Base-by-base conservation (phyloP, 495 filamentous ascomycete genomes). In the Aspergillus asperescens region DNA sequence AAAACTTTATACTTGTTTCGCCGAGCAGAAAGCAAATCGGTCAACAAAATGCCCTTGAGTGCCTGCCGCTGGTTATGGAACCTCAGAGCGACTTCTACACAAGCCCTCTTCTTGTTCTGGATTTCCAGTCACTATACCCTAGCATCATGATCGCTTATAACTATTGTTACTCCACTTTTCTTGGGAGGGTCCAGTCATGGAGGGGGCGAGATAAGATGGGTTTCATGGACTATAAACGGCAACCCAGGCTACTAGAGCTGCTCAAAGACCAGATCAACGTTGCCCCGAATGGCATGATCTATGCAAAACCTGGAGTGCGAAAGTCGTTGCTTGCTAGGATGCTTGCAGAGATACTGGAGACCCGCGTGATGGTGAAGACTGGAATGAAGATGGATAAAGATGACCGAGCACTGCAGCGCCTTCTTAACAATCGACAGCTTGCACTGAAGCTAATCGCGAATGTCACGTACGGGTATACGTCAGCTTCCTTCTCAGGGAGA, bases 141-240 rank as follows among this genome's bases (percentile, higher is more conserved):
- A 95, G 90, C 62, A 84, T 97, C 41, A 97, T 98, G 90, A 96
- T 98, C 59, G 93, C 93, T 0, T 96, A 98, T 70, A 98, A 98
- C 64, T 96, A 96, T 69, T 98, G 93, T 72, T 98, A 98, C 66
- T 97, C 93, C 0, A 98, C 93, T 0, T 98, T 89, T 56, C 79
- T 98, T 7, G 93, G 93, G 3, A 82, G 93, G 41, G 81, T 92
- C 25, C 78, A 83, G 19, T 79, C 79, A 59, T 96, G 92, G 93
- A 81, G 89, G 22, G 90, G 90, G 13, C 82, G 81, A 41, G 91
- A 93, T 70, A 98, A 98, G 69, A 88, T 98, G 85, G 93, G 93
- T 0, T 95, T 98, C 60, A 77, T 81, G 32, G 84, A 96, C 50
- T 96, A 91, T 69, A 71, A 83, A 50, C 78, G 94, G 49, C 76